phyloP scores from a whole-genome alignment of 2,329 filamentous ascomycete species.

The Dothistroma septosporum region DNA sequence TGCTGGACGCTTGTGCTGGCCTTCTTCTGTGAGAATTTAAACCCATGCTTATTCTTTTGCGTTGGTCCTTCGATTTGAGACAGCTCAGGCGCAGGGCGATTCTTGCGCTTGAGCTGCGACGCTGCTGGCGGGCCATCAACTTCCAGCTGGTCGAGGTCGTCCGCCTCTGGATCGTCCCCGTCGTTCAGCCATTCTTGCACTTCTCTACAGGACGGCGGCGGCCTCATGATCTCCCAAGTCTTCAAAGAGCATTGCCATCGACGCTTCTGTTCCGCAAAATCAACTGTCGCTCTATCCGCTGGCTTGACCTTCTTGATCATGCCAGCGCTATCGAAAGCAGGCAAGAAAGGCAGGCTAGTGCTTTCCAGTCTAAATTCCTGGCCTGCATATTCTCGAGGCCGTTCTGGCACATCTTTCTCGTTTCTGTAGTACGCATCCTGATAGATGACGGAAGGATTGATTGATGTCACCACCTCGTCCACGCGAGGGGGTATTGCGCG shows the following conservation, averaged over 20 bases:
- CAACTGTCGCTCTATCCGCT: constrained; percentile 51
- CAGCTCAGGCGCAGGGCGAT: constrained; percentile 40
- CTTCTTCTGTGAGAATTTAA: constrained; percentile 77
- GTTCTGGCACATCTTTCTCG: constrained; percentile 75
- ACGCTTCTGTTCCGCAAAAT: constrained; percentile 50
- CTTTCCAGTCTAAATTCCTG: constrained; percentile 76
- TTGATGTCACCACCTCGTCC: constrained; percentile 51
- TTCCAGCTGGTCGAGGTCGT: constrained; percentile 21
- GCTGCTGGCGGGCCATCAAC: constrained; percentile 30
- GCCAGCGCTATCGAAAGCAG: constrained; percentile 55
- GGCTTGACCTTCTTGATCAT: constrained; percentile 57
- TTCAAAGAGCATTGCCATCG: constrained; percentile 58
- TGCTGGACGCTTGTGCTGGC: constrained; percentile 73
- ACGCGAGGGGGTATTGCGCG: constrained; percentile 39
- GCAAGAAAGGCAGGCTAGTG: constrained; percentile 71
- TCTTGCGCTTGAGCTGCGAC: constrained; percentile 34
- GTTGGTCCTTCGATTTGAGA: constrained; percentile 90
- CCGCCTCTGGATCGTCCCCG: constrained; percentile 17
- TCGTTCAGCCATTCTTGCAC: constrained; percentile 65
- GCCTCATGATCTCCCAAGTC: constrained; percentile 70
- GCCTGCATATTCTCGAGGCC: constrained; percentile 78
- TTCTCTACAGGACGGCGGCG: constrained; percentile 66
- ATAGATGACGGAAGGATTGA: constrained; percentile 69
- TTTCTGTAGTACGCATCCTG: constrained; percentile 82
- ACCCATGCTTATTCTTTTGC: constrained; percentile 73